Evolutionary conservation across 805 yeast species (phyloP), one percentile per base, ranked within the genome.

Genomic region (Saccharomyces kudriavzevii): DNA sequence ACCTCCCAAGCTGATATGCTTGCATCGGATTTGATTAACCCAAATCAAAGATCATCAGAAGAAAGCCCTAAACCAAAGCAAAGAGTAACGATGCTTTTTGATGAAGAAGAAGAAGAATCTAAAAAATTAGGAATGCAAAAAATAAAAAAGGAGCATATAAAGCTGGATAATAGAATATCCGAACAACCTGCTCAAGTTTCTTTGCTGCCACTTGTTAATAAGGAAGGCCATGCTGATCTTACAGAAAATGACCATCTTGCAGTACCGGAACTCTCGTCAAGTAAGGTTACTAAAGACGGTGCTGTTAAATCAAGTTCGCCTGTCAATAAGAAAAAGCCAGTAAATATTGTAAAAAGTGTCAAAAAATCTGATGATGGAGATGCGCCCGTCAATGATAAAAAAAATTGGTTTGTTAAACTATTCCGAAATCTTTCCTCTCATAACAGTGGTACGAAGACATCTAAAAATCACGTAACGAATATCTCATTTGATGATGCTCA

Each of bases 31-130:
- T 40, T 35, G 4, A 13, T 4, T 40, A 17, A 40, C 22, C 22
- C 40, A 25, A 17, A 43, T 24, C 22, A 57, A 57, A n/a, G 47
- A 47, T 4, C 11, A 47, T 27, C 40, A 10, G 51, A 50, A 4
- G 52, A 49, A 2, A 45, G 31, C 14, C 22, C 40, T n/a, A 45
- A 48, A 8, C n/a, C 47, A 10, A 49, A 60, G 13, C 49, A 35
- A 8, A 57, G 72, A 55, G 67, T 64, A 3, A 63, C 69, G 5
- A 60, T 66, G 65, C 53, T 63, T 25, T 68, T 63, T 54, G 69
- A 64, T 57, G 68, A 57, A 26, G 60, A 62, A 9, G 62, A 59
- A 49, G 58, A 55, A 52, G 48, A 49, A 57, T 58, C 14, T 43
- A 55, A 47, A 56, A 55, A 57, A 52, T 48, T 30, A 48, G 17